These are phyloP conservation scores for Lipomyces starkeyi DNA, from an alignment of 805 yeast species.

Conservation along the genomic window DNA sequence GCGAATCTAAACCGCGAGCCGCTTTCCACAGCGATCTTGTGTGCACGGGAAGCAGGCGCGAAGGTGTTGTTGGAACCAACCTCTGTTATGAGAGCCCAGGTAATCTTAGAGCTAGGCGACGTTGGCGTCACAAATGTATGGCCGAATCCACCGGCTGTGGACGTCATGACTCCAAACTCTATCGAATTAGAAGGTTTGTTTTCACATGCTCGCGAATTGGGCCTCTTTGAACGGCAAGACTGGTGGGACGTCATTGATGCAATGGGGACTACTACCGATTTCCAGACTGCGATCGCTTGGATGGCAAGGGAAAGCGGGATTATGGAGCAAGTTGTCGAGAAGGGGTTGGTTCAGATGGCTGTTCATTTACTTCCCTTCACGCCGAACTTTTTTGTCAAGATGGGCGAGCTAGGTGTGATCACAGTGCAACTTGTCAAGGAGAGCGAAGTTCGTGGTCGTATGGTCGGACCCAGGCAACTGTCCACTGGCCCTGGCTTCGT, in stretches of 20 bases:
- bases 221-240: conserved; percentile 55
- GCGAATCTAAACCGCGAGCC: conserved; percentile 63
- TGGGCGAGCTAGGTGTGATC: conserved; percentile 69
- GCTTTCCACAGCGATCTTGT: conserved; percentile 48
- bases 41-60: conserved; percentile 43
- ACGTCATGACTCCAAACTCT: conserved; percentile 70
- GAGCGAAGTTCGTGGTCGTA: neutral
- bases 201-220: conserved; percentile 54
- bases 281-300: conserved; percentile 49
- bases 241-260: conserved; percentile 82
- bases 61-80: conserved; percentile 76
- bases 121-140: neutral
- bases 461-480: conserved; percentile 2
- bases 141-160: conserved; percentile 33
- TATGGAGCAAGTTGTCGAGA: conserved; percentile 40
- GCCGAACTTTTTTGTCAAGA: conserved; percentile 68
- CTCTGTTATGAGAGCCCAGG: conserved; percentile 63
- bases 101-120: conserved; percentile 39
- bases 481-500: conserved; percentile 30
- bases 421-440: conserved; percentile 46
- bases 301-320: conserved; percentile 48
- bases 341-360: conserved; percentile 65
- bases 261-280: conserved; percentile 55
- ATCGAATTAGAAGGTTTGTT: conserved; percentile 64
- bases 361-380: conserved; percentile 76